A percentile compares a stretch with the other conserved stretches of the same genome.
These are phyloP conservation scores for Boletellus emodensis DNA, from an alignment of 768 basidiomycete species.

Conservation along the genomic window DNA sequence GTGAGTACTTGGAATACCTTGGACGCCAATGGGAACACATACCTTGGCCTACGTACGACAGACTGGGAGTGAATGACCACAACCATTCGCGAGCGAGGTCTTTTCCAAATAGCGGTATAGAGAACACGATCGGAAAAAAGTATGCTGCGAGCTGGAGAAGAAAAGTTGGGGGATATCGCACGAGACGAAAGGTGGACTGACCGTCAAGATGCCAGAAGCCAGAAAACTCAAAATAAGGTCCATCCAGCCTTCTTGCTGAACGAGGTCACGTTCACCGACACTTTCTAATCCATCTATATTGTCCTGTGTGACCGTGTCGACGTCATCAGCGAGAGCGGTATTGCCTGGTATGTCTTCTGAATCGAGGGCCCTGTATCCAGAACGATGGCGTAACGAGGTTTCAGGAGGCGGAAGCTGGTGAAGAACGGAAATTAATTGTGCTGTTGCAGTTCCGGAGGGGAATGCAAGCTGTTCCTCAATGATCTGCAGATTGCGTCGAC, in stretches of 20 bases:
- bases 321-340: conserved; percentile 2
- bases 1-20: background rate
- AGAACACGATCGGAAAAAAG: conserved; percentile 85
- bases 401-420: conserved; percentile 72
- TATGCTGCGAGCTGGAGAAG: conserved; percentile 68
- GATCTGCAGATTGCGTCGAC: conserved; percentile 47
- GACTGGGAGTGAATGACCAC: conserved; percentile 89
- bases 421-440: conserved; percentile 88
- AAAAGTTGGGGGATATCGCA: conserved; percentile 2
- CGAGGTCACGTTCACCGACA: conserved; percentile 41
- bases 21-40: background rate
- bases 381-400: conserved; percentile 48
- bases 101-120: conserved; percentile 80
- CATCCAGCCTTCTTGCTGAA: conserved; percentile 71
- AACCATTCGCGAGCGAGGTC: conserved; percentile 85
- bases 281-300: conserved; percentile 24
- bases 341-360: conserved; percentile 31
- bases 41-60: conserved; percentile 93
- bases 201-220: conserved; percentile 72
- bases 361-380: conserved; percentile 47
- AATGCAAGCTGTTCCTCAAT: conserved; percentile 92
- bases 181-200: conserved; percentile 32
- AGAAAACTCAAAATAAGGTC: conserved; percentile 75
- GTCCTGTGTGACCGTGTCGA: conserved; percentile 16
- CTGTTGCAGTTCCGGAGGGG: conserved; percentile 94